Base-by-base conservation (phyloP, 2,329 filamentous ascomycete species). In the Akanthomyces dipterigenus region DNA sequence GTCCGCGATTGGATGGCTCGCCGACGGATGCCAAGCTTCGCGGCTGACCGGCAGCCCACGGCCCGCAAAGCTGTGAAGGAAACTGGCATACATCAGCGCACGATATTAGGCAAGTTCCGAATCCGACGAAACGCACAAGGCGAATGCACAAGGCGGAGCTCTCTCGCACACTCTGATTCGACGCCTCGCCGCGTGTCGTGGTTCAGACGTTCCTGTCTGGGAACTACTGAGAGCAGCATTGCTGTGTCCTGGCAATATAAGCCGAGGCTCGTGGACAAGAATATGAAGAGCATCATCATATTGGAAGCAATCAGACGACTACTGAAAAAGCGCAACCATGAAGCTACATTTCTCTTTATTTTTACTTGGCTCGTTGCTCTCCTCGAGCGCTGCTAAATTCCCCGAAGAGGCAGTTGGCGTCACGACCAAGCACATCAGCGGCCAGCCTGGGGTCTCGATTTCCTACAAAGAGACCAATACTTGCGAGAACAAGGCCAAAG, bases 391-490 rank as follows among this genome's bases (percentile, higher is more conserved):
- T 14, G 55, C 43, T 9, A 22, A 5, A 14, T 20, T 60, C 20
- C 49, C 58, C 3, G 8, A 45, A 11, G 38, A 46, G 46, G 49
- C 38, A 9, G 3, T 9, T 12, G 58, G 58, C 2, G 28, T 55
- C 18, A 53, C 28, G 8, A 60, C 49, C 8, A 60, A 55, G 58
- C n/a, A 16, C 14, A 22, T 60, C 5, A 4, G 9, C 14, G 48
- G 48, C n/a, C 48, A 60, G 20, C 58, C 49, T 3, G 58, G 40
- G 4, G 49, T 60, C 18, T 53, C 48, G 20, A 60, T 60, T 42
- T 38, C 58, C 2, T 60, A 60, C 40, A 60, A 61, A 40, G 58
- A 61, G 40, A 61, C 58, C 2, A 22, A 28, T 1, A 61, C 55
- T 31, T 61, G 58, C 22, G 58, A 61, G n/a, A 48, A 50, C n/a